Evolutionary conservation across 306 rosid species (phyloP).

Genomic region (Glycyrrhiza uralensis): DNA sequence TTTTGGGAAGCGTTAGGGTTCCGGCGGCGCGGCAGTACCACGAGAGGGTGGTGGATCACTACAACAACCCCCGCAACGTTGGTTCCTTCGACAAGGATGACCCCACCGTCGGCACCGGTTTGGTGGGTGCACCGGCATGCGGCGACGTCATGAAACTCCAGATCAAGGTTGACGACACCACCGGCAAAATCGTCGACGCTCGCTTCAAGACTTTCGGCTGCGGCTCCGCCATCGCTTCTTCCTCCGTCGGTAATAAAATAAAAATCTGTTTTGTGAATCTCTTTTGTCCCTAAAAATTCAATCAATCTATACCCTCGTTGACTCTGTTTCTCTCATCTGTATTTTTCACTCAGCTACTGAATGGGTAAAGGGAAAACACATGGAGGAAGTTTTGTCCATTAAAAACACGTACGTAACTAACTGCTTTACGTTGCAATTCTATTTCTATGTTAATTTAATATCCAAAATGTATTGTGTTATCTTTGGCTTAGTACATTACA

Average conservation of each 20-base stretch:
- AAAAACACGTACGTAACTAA: conserved; percentile 64
- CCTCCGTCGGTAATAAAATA: conserved; percentile 99
- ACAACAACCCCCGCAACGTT: conserved; percentile 86
- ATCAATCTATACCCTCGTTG: too few relatives aligned
- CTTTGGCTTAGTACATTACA: too few relatives aligned
- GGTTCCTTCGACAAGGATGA: conserved; percentile 89
- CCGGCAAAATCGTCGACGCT: conserved; percentile 88
- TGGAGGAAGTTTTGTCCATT: conserved; percentile 84
- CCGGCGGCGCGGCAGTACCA: conserved; percentile 79
- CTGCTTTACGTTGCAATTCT: not conserved
- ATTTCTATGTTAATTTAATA: too few relatives aligned
- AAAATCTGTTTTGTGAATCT: too few relatives aligned
- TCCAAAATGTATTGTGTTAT: too few relatives aligned
- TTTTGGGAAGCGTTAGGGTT: conserved; percentile 40
- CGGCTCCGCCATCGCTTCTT: conserved; percentile 97
- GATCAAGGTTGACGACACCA: conserved; percentile 78
- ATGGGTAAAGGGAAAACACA: conserved; percentile 90
- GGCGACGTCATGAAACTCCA: conserved; percentile 98
- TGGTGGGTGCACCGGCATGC: conserved; percentile 96
- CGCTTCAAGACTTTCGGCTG: conserved; percentile 96
- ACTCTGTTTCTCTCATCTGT: too few relatives aligned
- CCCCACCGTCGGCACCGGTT: conserved; percentile 81
- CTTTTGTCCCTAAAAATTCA: too few relatives aligned
- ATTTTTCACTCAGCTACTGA: conserved; percentile 69
- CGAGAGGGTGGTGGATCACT: conserved; percentile 95